Evolutionary conservation across 345 rosid genomes (phyloP), one percentile per base, ranked within the genome.

Genomic region (Ceriops tagal): DNA sequence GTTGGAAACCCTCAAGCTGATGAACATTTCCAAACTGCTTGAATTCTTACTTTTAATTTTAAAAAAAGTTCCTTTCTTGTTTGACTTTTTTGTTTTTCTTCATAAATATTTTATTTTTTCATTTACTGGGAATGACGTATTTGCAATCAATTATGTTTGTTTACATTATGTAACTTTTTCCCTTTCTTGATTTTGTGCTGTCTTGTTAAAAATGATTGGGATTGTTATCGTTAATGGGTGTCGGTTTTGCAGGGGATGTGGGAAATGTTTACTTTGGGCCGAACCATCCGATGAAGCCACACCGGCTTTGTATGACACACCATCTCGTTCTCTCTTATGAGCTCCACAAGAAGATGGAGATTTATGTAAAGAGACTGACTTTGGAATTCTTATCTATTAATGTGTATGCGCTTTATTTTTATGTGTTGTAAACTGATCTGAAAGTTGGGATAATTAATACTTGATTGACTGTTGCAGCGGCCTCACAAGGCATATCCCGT

Each of bases 401-500:
- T 60, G n/a, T 31, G 34, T 58, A 39, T 1, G 3, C 47, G 2
- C 0, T 39, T 39, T 1, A 11, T 39, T 39, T 43, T 43, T 43
- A 43, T 43, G 8, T 43, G 49, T 13, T 43, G 19, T 0, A 43
- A 43, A 43, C 16, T 15, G 5, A 13, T 43, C 19, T 43, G 18
- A 13, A 13, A 47, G 1, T 3, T 27, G 53, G 53, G 72, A 20
- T 46, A 43, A 18, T 56, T 61, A 46, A n/a, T 62, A 26, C 71
- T 67, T 66, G 49, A 31, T 75, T 68, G 51, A 46, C 34, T 52
- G 26, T 68, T 75, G 83, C 87, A 95, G 99, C 89, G 98, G 71
- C 99, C 99, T 26, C 97, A 92, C 81, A 96, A 96, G 83, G 99
- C 99, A 5, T 96, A 92, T 76, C 98, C 97, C 7, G 88, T 80